Conservation (phyloP, 1,139 yeast genomes). For the Blastobotrys elegans region DNA sequence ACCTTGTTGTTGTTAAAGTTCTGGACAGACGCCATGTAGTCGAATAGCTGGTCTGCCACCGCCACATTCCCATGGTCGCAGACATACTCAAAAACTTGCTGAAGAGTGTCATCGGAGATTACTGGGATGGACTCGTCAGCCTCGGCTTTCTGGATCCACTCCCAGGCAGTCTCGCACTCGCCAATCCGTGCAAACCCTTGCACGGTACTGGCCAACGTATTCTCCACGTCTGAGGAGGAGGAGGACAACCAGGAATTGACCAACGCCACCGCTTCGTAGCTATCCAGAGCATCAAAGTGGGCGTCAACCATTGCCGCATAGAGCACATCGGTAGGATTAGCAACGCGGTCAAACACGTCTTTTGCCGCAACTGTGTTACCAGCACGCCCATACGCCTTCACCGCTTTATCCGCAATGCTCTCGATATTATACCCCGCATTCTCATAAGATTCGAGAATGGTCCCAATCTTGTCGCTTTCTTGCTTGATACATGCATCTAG, state of each 20-base stretch:
- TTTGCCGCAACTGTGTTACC: conserved; percentile 7
- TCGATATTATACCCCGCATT: background rate
- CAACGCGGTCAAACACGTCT: conserved; percentile 10
- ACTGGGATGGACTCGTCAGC: conserved; percentile 21
- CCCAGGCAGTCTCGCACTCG: conserved; percentile 30
- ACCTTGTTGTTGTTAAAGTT: conserved; percentile 18
- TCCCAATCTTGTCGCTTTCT: conserved; percentile 14
- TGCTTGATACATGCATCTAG: conserved; percentile 20
- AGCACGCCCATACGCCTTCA: conserved; percentile 10
- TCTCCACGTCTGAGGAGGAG: background rate
- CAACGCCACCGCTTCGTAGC: conserved; percentile 28
- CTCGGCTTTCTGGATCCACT: conserved; percentile 32
- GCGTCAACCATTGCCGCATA: conserved; percentile 33
- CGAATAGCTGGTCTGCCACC: conserved; percentile 26
- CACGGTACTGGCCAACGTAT: conserved; percentile 18
- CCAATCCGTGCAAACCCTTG: conserved; percentile 31
- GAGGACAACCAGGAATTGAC: conserved; percentile 22
- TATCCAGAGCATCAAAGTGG: conserved; percentile 27
- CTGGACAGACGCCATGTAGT: conserved; percentile 25
- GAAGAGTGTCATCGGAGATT: conserved; percentile 21
- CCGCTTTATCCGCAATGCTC: background rate
- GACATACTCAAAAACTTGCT: conserved; percentile 20
- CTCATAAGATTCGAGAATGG: conserved; percentile 12
- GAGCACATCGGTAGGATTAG: conserved; percentile 13
- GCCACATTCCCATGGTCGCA: conserved; percentile 22